These are phyloP conservation scores for Penicillium italicum DNA, from an alignment of 2,329 filamentous ascomycete species.

Conservation along the genomic window DNA sequence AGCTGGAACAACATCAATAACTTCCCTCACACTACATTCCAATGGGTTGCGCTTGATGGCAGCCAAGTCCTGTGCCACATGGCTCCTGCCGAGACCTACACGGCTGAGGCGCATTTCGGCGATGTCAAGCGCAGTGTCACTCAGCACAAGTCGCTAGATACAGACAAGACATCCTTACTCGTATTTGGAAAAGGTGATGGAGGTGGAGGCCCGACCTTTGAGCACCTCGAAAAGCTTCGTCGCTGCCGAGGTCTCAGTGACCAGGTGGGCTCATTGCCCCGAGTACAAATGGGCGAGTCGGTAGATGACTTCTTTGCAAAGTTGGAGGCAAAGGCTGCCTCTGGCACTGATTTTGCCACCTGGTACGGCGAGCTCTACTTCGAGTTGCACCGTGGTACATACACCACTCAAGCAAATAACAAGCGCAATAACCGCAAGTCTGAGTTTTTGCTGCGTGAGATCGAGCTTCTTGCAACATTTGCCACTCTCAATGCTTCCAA, in stretches of 20 bases:
- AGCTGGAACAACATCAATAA: slow-evolving; percentile 99
- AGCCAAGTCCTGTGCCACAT: slow-evolving; percentile 98
- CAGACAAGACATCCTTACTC: slow-evolving; percentile 83
- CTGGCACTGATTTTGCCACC: slow-evolving; percentile 71
- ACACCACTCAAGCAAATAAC: slow-evolving; percentile 96
- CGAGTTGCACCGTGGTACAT: slow-evolving; percentile 92
- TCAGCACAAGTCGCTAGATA: slow-evolving; percentile 93
- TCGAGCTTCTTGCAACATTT: slow-evolving; percentile 83
- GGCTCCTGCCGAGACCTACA: slow-evolving; percentile 94
- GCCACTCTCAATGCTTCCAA: slow-evolving; percentile 66
- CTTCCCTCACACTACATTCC: slow-evolving; percentile 98
- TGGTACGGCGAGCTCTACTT: slow-evolving; percentile 99
- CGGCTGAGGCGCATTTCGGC: slow-evolving; percentile 88
- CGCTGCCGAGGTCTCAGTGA: slow-evolving; percentile 90
- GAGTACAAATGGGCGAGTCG: slow-evolving; percentile 81
- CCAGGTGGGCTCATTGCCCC: slow-evolving; percentile 74
- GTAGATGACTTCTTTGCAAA: slow-evolving; percentile 93
- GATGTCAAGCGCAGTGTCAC: slow-evolving; percentile 85
- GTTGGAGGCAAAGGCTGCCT: slow-evolving; percentile 70
- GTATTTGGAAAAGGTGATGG: slow-evolving; percentile 97
- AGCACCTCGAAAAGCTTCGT: slow-evolving; percentile 90
- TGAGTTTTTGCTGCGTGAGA: slow-evolving; percentile 78
- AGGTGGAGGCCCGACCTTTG: slow-evolving; percentile 88
- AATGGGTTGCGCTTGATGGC: slow-evolving; percentile 94
- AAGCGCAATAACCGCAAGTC: slow-evolving; percentile 88